A percentile compares a stretch with the other conserved stretches of the same genome.
phyloP scores from a whole-genome alignment of 805 yeast genomes.

The Dipodascus geniculatus region DNA sequence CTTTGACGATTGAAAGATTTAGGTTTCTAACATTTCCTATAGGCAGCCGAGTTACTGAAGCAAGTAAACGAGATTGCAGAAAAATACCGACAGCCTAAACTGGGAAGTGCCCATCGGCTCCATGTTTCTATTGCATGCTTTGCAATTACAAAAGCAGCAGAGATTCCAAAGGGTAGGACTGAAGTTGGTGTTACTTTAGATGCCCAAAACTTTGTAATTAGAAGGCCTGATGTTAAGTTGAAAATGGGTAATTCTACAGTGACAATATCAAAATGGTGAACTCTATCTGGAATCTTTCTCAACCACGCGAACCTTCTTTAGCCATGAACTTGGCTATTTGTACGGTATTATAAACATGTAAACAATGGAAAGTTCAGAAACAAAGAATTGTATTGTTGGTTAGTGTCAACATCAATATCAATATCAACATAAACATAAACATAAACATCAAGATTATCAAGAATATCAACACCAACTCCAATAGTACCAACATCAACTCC shows the following conservation, averaged over 20 bases:
- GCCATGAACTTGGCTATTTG: no score
- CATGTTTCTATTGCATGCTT: slow-evolving; percentile 14
- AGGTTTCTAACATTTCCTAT: background rate
- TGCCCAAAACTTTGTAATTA: background rate
- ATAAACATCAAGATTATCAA: background rate
- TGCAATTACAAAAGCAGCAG: background rate
- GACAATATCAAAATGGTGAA: background rate
- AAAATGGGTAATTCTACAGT: background rate
- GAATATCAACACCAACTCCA: no score
- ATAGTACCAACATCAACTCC: no score
- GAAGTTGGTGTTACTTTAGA: background rate
- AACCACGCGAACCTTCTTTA: no score
- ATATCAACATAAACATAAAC: background rate
- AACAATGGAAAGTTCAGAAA: background rate
- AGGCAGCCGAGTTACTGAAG: background rate
- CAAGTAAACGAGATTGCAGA: slow-evolving; percentile 2
- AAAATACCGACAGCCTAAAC: slow-evolving; percentile 3
- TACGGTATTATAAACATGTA: no score
- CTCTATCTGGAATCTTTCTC: no score
- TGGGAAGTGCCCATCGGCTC: slow-evolving; percentile 1
- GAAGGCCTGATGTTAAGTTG: background rate
- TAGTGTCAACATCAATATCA: background rate
- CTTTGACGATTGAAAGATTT: background rate
- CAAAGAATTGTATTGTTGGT: no score
- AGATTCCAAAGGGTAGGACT: background rate